phyloP scores from a whole-genome alignment of 2,329 filamentous ascomycete genomes.

The Pyrenochaeta sp. region DNA sequence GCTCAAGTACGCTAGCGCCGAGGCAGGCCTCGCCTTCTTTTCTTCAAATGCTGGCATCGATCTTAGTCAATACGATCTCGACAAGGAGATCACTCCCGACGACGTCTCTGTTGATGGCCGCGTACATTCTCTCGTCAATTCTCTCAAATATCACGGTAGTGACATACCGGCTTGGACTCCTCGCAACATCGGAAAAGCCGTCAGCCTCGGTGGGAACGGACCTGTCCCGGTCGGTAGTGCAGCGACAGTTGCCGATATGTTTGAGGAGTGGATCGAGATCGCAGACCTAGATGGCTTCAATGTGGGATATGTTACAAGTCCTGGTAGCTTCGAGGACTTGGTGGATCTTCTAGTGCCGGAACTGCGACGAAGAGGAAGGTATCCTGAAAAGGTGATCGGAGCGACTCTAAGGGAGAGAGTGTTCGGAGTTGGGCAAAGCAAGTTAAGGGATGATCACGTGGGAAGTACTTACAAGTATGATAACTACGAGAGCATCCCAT shows the following conservation, averaged over 20 bases:
- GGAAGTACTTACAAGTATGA: constrained; percentile 14
- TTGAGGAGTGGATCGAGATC: constrained; percentile 71
- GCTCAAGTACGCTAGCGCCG: constrained; percentile 66
- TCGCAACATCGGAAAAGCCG: constrained; percentile 31
- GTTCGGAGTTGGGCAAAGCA: constrained; percentile 2
- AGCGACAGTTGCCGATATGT: constrained; percentile 67
- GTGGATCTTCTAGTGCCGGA: constrained; percentile 13
- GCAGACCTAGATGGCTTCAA: constrained; percentile 78
- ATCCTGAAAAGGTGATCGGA: not conserved
- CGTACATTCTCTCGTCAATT: constrained; percentile 11
- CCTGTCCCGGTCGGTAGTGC: constrained; percentile 69
- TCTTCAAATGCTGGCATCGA: constrained; percentile 76
- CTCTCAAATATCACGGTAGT: constrained; percentile 10
- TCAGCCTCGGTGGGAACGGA: constrained; percentile 71
- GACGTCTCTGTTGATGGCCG: constrained; percentile 10
- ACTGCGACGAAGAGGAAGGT: constrained; percentile 9
- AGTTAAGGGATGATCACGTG: constrained; percentile 11
- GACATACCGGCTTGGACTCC: constrained; percentile 17
- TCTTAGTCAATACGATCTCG: constrained; percentile 63
- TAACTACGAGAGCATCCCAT: not conserved
- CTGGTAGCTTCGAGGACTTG: constrained; percentile 15
- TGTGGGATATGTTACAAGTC: constrained; percentile 52
- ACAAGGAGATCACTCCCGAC: constrained; percentile 53
- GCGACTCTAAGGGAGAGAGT: constrained; percentile 10
- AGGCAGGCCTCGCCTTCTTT: constrained; percentile 72